Percentiles rank a stretch among this genome's conserved stretches.
These are phyloP conservation scores for Arabis hirsuta DNA, from an alignment of 345 rosid species.

Conservation along the genomic window DNA sequence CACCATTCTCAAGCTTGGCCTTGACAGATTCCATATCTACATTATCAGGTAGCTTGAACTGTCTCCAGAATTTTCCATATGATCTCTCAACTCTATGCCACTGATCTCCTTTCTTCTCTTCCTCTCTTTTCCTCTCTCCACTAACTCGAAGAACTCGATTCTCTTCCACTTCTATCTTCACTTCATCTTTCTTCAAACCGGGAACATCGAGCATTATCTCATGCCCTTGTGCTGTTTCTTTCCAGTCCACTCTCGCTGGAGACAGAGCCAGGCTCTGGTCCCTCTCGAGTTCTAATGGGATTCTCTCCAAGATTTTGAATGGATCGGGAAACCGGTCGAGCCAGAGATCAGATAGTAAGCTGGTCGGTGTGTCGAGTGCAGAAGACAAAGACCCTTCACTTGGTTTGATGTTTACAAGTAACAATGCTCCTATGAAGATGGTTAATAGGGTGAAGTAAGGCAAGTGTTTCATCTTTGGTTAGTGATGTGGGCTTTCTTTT, in stretches of 20 bases:
- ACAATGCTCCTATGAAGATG: constrained; percentile 38
- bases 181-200: constrained; percentile 73
- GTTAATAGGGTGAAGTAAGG: constrained; percentile 12
- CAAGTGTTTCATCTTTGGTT: constrained; percentile 36
- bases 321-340: constrained; percentile 60
- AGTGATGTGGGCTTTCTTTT: constrained; percentile 6
- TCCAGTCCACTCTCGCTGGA: constrained; percentile 84
- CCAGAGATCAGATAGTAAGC: constrained; percentile 53
- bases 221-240: constrained; percentile 80
- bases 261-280: constrained; percentile 54
- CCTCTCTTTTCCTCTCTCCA: constrained; percentile 82
- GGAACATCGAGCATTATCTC: constrained; percentile 74
- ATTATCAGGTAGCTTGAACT: constrained; percentile 76
- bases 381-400: constrained; percentile 53
- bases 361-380: constrained; percentile 50
- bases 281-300: constrained; percentile 61
- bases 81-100: constrained; percentile 92
- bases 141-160: constrained; percentile 67
- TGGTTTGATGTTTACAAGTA: constrained; percentile 36
- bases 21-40: constrained; percentile 71
- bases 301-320: constrained; percentile 66
- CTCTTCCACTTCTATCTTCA: constrained; percentile 79
- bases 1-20: constrained; percentile 81
- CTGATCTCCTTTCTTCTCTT: constrained; percentile 73
- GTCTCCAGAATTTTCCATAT: constrained; percentile 86